These are phyloP conservation scores for Sphagnum tenellum DNA, from an alignment of 225 moss, liverwort and hornwort genomes.

Conservation along the genomic window DNA sequence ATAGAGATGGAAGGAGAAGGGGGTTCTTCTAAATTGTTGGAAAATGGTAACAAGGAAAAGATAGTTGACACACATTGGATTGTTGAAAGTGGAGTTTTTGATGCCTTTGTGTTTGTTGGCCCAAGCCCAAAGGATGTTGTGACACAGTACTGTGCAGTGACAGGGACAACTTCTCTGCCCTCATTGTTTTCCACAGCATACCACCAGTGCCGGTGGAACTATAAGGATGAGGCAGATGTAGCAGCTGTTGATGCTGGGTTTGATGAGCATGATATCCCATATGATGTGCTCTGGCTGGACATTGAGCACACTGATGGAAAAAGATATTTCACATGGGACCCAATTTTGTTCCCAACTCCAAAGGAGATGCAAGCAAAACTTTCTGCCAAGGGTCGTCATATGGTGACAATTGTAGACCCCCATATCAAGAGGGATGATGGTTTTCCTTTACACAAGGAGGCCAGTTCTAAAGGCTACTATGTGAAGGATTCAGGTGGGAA, in stretches of 20 bases:
- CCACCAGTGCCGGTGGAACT: conserved; percentile 99
- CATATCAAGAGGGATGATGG: conserved; percentile 91
- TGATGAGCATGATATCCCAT: conserved; percentile 89
- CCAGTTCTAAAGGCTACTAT: conserved; percentile 71
- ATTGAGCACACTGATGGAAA: conserved; percentile 98
- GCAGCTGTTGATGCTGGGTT: conserved; percentile 78
- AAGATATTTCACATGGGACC: conserved; percentile 96
- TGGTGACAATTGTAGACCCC: conserved; percentile 99
- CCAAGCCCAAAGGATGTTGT: conserved; percentile 93
- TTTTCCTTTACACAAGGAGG: conserved; percentile 77
- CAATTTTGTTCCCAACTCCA: conserved; percentile 63
- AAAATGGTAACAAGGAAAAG: conserved; percentile 13
- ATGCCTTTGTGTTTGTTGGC: conserved; percentile 87
- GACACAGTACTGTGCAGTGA: conserved; percentile 76
- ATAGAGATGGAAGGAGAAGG: conserved; percentile 19
- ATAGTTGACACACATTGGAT: conserved; percentile 84
- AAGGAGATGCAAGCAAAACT: conserved; percentile 94
- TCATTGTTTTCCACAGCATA: conserved; percentile 86
- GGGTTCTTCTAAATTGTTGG: conserved; percentile 17
- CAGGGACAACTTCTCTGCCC: conserved; percentile 77
- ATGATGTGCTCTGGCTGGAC: conserved; percentile 96
- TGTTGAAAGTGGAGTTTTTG: conserved; percentile 84
- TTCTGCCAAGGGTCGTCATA: conserved; percentile 89
- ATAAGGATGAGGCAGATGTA: conserved; percentile 95
- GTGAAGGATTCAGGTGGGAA: conserved; percentile 65